Percentiles rank a stretch among this genome's conserved stretches.
phyloP scores from a whole-genome alignment of 106 monocot species.

The Dendrobium chrysotoxum region DNA sequence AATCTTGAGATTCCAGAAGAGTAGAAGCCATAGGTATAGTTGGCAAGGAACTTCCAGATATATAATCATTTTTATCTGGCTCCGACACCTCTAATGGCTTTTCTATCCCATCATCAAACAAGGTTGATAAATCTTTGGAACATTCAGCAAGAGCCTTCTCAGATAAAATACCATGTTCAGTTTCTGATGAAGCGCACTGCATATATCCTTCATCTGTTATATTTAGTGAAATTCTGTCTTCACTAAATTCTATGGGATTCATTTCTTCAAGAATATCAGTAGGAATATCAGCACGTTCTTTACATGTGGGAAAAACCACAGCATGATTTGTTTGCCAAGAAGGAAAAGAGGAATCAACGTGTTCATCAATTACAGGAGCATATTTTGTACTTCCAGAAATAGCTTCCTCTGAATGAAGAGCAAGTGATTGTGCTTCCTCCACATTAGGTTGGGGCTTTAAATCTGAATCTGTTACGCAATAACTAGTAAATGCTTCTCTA shows the following conservation, averaged over 20 bases:
- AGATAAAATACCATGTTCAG: not conserved
- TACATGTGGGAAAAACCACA: not conserved
- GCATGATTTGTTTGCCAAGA: not conserved
- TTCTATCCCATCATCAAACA: not conserved
- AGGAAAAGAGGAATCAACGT: not conserved
- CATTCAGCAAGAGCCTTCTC: not conserved
- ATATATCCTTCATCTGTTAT: not conserved
- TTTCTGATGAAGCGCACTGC: not conserved
- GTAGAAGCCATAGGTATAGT: not conserved
- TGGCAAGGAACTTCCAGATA: not conserved
- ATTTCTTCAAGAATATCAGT: constrained; percentile 1
- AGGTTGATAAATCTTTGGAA: not conserved
- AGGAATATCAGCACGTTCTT: not conserved
- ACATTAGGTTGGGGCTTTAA: constrained; percentile 11
- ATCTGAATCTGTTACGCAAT: constrained; percentile 14
- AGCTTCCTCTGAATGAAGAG: constrained; percentile 3
- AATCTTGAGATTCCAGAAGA: constrained; percentile 1
- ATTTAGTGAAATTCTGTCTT: not conserved
- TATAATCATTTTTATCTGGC: not conserved
- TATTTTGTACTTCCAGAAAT: not conserved
- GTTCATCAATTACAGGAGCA: not conserved
- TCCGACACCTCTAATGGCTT: not conserved
- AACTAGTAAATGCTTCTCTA: constrained; percentile 15
- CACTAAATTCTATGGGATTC: not conserved
- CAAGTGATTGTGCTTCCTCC: constrained; percentile 13